These are phyloP conservation scores for Serendipita sp. DNA, from an alignment of 768 basidiomycete species.

Conservation along the genomic window DNA sequence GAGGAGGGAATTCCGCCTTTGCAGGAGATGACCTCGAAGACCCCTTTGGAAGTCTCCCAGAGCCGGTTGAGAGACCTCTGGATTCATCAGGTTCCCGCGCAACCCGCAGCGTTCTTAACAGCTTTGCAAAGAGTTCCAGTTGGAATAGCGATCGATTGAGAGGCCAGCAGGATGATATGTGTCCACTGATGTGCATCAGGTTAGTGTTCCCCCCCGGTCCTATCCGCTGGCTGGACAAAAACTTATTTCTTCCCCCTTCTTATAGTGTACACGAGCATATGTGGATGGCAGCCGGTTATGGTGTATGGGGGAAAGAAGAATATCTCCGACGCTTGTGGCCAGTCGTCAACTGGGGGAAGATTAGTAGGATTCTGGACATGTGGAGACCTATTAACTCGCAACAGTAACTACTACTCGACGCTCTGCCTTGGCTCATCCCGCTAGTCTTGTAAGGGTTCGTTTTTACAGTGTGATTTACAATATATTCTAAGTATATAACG, in stretches of 20 bases:
- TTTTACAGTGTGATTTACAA: too few relatives aligned
- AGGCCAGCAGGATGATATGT: slow-evolving; percentile 34
- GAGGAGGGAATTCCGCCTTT: too few relatives aligned
- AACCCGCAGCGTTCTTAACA: too few relatives aligned
- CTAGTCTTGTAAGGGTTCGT: too few relatives aligned
- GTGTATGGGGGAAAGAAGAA: slow-evolving; percentile 80
- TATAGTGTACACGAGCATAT: slow-evolving; percentile 62
- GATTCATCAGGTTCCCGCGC: too few relatives aligned
- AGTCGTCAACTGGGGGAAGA: slow-evolving; percentile 61
- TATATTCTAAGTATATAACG: too few relatives aligned
- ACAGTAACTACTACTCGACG: too few relatives aligned
- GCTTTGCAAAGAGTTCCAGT: too few relatives aligned
- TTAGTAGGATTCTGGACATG: slow-evolving; percentile 17
- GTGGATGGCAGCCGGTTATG: slow-evolving; percentile 72
- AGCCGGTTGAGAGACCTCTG: too few relatives aligned
- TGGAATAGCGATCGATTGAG: slow-evolving; percentile 5
- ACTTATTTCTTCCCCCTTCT: not conserved
- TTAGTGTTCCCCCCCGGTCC: not conserved
- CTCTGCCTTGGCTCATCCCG: too few relatives aligned
- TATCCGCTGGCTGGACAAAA: not conserved
- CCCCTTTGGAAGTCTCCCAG: too few relatives aligned
- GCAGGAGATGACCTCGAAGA: too few relatives aligned
- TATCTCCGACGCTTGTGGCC: slow-evolving; percentile 76
- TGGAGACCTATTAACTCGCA: not conserved
- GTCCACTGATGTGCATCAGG: slow-evolving; percentile 58